Evolutionary conservation across 2,329 filamentous ascomycete species (phyloP).

Genomic region (Alternaria angustiovoidea): DNA sequence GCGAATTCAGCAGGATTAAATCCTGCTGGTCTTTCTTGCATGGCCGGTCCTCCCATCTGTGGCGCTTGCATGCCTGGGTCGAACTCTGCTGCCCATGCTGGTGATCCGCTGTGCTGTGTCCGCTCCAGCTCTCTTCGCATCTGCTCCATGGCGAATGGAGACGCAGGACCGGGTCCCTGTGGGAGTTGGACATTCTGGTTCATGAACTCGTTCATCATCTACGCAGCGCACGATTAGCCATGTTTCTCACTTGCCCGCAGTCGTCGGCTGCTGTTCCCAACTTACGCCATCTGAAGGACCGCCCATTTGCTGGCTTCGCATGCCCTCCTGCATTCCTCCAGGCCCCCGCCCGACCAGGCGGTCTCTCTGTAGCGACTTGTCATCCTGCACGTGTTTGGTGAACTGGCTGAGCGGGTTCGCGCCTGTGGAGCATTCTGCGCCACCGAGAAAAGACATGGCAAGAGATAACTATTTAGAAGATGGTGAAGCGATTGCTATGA

Average conservation of each 20-base stretch:
- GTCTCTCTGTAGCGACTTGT: slow-evolving; percentile 93
- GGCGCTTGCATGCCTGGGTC: slow-evolving; percentile 65
- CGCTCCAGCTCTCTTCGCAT: slow-evolving; percentile 70
- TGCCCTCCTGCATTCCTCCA: slow-evolving; percentile 74
- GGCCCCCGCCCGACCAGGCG: slow-evolving; percentile 80
- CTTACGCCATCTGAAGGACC: slow-evolving; percentile 70
- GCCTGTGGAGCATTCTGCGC: slow-evolving; percentile 94
- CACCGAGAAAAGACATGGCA: slow-evolving; percentile 92
- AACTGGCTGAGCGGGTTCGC: slow-evolving; percentile 97
- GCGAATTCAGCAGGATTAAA: slow-evolving; percentile 89
- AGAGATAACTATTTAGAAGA: background rate
- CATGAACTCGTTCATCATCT: slow-evolving; percentile 95
- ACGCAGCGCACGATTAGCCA: slow-evolving; percentile 35
- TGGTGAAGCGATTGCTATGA: background rate
- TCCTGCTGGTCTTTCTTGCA: slow-evolving; percentile 61
- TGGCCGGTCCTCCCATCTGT: slow-evolving; percentile 78
- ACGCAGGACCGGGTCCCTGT: slow-evolving; percentile 60
- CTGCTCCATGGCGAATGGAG: slow-evolving; percentile 72
- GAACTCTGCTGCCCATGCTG: slow-evolving; percentile 71
- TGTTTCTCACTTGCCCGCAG: background rate
- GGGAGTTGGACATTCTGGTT: slow-evolving; percentile 75
- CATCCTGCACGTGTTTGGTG: slow-evolving; percentile 95
- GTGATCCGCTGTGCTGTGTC: slow-evolving; percentile 61
- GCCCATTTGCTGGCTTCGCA: slow-evolving; percentile 75
- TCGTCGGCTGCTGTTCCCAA: slow-evolving; percentile 4